phyloP scores from a whole-genome alignment of 169 alveolate species.

The Cryptosporidium bovis region DNA sequence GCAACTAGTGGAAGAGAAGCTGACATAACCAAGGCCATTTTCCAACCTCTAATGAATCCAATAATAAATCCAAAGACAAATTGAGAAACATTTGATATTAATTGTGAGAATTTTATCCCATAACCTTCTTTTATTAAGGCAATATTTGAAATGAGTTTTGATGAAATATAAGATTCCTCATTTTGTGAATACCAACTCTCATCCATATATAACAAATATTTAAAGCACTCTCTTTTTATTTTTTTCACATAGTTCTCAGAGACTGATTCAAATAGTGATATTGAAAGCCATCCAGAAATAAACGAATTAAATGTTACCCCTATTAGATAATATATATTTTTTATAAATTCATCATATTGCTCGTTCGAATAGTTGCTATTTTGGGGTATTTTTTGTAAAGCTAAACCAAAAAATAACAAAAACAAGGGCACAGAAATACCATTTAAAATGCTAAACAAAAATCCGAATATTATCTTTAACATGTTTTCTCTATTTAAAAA shows the following conservation, averaged over 20 bases:
- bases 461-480: conserved; percentile 13
- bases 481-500: not conserved
- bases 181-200: conserved; percentile 52
- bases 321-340: conserved; percentile 20
- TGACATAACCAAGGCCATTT: conserved; percentile 66
- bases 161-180: conserved; percentile 35
- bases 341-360: conserved; percentile 46
- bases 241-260: conserved; percentile 48
- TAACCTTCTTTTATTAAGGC: conserved; percentile 66
- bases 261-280: conserved; percentile 40
- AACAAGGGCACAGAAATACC: conserved; percentile 58
- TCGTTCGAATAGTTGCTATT: not conserved
- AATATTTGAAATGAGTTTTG: conserved; percentile 45
- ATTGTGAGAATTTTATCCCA: conserved; percentile 58
- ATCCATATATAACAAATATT: conserved; percentile 21
- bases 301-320: conserved; percentile 50
- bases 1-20: conserved; percentile 72
- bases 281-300: conserved; percentile 68
- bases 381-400: conserved; percentile 56
- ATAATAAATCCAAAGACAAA: conserved; percentile 58
- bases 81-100: conserved; percentile 65
- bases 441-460: conserved; percentile 28
- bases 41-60: conserved; percentile 71
- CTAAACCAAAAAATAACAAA: conserved; percentile 57
- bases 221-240: conserved; percentile 41